phyloP scores from a whole-genome alignment of 1,284 basidiomycete species.

The Bjerkandera adusta region DNA sequence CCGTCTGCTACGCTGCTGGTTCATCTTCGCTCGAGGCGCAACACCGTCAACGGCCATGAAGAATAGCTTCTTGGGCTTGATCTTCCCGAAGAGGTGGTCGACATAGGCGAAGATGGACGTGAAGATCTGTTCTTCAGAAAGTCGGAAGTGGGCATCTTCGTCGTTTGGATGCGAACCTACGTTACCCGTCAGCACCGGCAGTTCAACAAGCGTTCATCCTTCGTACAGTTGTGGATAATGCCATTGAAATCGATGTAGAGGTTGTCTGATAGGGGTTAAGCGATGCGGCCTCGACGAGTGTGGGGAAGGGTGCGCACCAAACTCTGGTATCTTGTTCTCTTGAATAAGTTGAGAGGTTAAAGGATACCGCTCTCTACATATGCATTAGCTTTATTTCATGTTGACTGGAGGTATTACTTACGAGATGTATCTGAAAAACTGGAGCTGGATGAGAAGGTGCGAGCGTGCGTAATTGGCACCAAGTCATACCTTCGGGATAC shows the following conservation, averaged over 20 bases:
- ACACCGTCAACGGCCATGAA: constrained; percentile 99
- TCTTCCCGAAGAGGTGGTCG: constrained; percentile 95
- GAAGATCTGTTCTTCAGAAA: constrained; percentile 97
- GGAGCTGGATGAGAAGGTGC: neutral
- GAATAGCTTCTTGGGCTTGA: constrained; percentile 95
- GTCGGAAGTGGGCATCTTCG: constrained; percentile 91
- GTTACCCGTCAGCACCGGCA: neutral
- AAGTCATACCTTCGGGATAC: constrained; percentile 26
- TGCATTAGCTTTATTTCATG: constrained; percentile 13
- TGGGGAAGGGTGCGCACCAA: constrained; percentile 45
- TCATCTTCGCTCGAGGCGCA: constrained; percentile 99
- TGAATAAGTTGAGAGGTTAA: constrained; percentile 97
- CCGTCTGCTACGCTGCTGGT: constrained; percentile 93
- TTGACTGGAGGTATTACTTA: constrained; percentile 36
- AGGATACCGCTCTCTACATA: constrained; percentile 88
- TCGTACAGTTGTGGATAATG: constrained; percentile 94
- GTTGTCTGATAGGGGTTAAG: constrained; percentile 55
- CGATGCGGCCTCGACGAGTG: constrained; percentile 13
- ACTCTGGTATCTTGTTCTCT: constrained; percentile 97
- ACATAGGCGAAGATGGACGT: constrained; percentile 97
- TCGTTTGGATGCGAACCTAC: constrained; percentile 91
- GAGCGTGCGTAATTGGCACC: neutral
- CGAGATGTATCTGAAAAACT: constrained; percentile 88
- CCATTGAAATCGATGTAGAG: constrained; percentile 97
- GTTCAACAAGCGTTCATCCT: neutral